Evolutionary conservation across 1,139 yeast species (phyloP).

Genomic region (Pichia inconspicua): DNA sequence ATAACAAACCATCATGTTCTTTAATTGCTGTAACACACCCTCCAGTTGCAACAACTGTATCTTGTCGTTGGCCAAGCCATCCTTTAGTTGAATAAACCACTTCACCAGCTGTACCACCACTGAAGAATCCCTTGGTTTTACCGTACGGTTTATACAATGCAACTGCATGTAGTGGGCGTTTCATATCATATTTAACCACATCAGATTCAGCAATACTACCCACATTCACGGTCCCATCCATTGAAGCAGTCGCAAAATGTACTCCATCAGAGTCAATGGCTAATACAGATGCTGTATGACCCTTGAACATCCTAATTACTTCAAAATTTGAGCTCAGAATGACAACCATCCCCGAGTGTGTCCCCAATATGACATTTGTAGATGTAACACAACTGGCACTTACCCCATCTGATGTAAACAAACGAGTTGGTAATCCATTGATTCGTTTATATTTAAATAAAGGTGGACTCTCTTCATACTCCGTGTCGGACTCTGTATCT

Average conservation of each 20-base stretch:
- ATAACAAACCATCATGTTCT: conserved; percentile 52
- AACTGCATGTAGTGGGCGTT: conserved; percentile 83
- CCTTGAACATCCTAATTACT: conserved; percentile 63
- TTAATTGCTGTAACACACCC: conserved; percentile 71
- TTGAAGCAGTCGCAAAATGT: conserved; percentile 77
- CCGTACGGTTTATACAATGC: conserved; percentile 66
- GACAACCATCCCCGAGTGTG: conserved; percentile 81
- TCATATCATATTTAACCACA: conserved; percentile 64
- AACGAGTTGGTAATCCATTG: conserved; percentile 52
- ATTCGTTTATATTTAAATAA: conserved; percentile 64
- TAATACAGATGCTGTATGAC: conserved; percentile 79
- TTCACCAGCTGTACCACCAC: conserved; percentile 90
- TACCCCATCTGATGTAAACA: conserved; percentile 69
- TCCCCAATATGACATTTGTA: conserved; percentile 65
- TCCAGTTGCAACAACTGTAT: conserved; percentile 50
- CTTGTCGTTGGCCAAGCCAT: conserved; percentile 82
- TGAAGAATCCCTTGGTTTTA: conserved; percentile 55
- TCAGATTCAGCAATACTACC: conserved; percentile 32
- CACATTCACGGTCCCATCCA: conserved; percentile 87
- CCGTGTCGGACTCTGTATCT: background rate
- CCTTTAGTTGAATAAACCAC: conserved; percentile 66
- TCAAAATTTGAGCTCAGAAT: conserved; percentile 52
- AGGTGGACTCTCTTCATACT: conserved; percentile 58
- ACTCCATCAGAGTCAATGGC: conserved; percentile 65
- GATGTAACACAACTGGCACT: conserved; percentile 57